Evolutionary conservation across 2,329 filamentous ascomycete species (phyloP), one percentile per base, ranked within the genome.

Genomic region (Colletotrichum cordylinicola): DNA sequence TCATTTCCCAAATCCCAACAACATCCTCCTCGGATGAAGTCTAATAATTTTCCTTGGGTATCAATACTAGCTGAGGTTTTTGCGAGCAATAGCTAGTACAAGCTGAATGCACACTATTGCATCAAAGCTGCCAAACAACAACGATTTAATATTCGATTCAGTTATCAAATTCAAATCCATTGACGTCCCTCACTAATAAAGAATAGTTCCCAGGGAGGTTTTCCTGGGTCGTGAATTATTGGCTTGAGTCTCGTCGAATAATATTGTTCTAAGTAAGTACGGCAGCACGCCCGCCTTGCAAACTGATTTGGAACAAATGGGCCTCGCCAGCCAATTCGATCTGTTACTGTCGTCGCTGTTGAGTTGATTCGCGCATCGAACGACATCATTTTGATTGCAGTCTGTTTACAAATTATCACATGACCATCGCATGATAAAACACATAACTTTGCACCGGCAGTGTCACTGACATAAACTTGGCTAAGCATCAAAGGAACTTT

Each of bases 31-130:
- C 1, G 9, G n/a, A 6, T 21, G n/a, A 48, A 12, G 43, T 21
- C 43, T 48, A 0, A 4, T 21, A 1, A 48, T 12, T 21, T 48
- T 1, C 0, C 43, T 43, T 18, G 0, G 39, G n/a, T 13, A 1
- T 21, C 0, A 13, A 21, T 48, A 21, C 0, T 1, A 48, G 43
- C n/a, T 48, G 43, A 0, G 5, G 12, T 0, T 21, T 2, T 10
- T 48, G n/a, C n/a, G n/a, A 48, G 6, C n/a, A 2, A 48, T 6
- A 0, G 3, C n/a, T 13, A 48, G 6, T 13, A 21, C 2, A 48
- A 48, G 43, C 1, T 48, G 6, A 12, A 6, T 48, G 43, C 43
- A n/a, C 43, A 48, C 43, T 2, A 48, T 52, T 2, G 43, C 43
- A 52, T 52, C n/a, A 21, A 52, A 12, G 43, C 43, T 52, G 7